A percentile compares a stretch with the other conserved stretches of the same genome.
phyloP scores from a whole-genome alignment of 805 yeast species.

The Lipomyces mesembrius region DNA sequence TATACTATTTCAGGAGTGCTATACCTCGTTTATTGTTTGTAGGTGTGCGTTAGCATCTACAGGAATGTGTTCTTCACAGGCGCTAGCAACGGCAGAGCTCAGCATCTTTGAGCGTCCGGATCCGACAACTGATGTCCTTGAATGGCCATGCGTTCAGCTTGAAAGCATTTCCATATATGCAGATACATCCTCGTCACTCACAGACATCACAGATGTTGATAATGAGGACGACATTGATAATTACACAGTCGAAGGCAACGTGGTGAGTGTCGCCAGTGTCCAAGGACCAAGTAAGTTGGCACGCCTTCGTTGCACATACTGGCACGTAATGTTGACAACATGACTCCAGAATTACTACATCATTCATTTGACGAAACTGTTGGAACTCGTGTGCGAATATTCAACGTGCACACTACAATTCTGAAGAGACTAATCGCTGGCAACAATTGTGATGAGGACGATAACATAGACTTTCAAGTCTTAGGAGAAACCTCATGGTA shows the following conservation, averaged over 20 bases:
- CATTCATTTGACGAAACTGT: background rate
- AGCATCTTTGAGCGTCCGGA: constrained; percentile 16
- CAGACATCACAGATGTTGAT: constrained; percentile 24
- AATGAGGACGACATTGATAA: constrained; percentile 14
- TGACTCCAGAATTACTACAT: background rate
- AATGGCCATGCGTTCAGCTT: constrained; percentile 29
- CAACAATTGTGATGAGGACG: background rate
- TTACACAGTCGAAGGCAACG: constrained; percentile 24
- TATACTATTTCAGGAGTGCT: background rate
- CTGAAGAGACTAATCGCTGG: background rate
- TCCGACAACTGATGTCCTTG: constrained; percentile 17
- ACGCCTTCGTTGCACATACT: background rate
- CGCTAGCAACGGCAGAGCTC: constrained; percentile 14
- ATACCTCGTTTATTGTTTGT: background rate
- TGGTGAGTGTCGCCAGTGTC: background rate
- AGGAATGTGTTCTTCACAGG: background rate
- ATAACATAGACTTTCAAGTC: constrained; percentile 19
- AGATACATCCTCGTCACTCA: constrained; percentile 3
- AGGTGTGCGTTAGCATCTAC: background rate
- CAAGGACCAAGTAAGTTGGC: constrained; percentile 16
- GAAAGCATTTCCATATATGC: constrained; percentile 23
- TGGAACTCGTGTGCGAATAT: constrained; percentile 21
- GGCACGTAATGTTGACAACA: background rate
- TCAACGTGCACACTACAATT: constrained; percentile 21
- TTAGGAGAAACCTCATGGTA: constrained; percentile 34